Percentiles rank a stretch among this genome's conserved stretches.
Evolutionary conservation across 352 stramenopile species (phyloP).

Genomic region (Thalassiosira hispida): DNA sequence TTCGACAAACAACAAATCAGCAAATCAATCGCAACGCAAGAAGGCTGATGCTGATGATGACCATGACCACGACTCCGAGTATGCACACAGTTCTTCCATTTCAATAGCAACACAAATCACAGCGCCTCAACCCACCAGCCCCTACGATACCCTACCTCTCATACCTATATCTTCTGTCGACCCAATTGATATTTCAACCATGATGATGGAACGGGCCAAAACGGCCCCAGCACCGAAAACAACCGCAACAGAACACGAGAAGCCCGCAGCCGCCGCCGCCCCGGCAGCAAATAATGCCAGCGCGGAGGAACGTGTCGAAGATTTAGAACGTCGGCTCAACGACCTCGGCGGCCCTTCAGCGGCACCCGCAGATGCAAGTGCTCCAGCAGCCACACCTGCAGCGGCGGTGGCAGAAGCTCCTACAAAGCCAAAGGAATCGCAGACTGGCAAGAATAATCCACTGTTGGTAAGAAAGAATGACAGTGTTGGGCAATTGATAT

Average conservation of each 20-base stretch:
- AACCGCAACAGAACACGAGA: background rate
- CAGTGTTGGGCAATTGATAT: too few relatives aligned
- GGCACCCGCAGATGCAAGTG: background rate
- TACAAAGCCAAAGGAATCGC: slow-evolving; percentile 4
- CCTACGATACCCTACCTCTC: too few relatives aligned
- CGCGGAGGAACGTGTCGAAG: slow-evolving; percentile 20
- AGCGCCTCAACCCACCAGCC: too few relatives aligned
- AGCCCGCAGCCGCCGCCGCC: background rate
- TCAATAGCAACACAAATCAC: too few relatives aligned
- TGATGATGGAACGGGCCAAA: slow-evolving; percentile 60
- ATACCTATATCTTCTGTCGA: too few relatives aligned
- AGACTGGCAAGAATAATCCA: slow-evolving; percentile 61
- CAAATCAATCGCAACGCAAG: too few relatives aligned
- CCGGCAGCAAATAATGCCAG: slow-evolving; percentile 1
- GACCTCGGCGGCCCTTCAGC: slow-evolving; percentile 18
- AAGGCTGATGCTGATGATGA: background rate
- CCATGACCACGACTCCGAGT: background rate
- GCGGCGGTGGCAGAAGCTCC: background rate
- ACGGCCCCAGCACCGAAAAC: slow-evolving; percentile 18
- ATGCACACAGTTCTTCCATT: too few relatives aligned
- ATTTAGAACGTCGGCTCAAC: slow-evolving; percentile 55
- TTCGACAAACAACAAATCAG: too few relatives aligned
- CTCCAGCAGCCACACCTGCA: slow-evolving; percentile 15
- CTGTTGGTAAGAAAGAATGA: slow-evolving; percentile 62
- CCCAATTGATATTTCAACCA: slow-evolving; percentile 11